These are phyloP conservation scores for Ophiostoma ips DNA, from an alignment of 2,329 filamentous ascomycete species.

Conservation along the genomic window DNA sequence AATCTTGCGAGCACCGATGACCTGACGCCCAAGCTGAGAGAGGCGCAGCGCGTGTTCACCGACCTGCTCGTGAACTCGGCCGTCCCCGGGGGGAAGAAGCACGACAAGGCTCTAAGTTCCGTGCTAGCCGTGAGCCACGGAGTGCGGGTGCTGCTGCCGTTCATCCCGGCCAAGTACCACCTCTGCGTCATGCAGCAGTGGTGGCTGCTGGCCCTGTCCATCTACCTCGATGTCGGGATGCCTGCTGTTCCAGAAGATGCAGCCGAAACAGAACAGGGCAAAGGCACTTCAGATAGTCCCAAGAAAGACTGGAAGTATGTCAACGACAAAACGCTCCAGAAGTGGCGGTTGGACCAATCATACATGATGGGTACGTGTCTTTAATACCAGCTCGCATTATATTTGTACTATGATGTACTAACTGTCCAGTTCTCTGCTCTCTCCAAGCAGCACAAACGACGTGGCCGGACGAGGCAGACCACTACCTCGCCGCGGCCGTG, in stretches of 20 bases:
- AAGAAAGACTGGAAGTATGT: constrained; percentile 67
- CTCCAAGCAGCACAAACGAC: constrained; percentile 61
- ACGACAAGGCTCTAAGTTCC: constrained; percentile 71
- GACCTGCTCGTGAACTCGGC: neutral
- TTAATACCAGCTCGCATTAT: neutral
- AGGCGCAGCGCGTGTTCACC: constrained; percentile 50
- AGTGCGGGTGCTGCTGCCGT: constrained; percentile 68
- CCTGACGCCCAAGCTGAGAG: constrained; percentile 59
- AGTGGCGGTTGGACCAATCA: constrained; percentile 23
- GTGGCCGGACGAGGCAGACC: constrained; percentile 56
- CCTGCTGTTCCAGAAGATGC: constrained; percentile 58
- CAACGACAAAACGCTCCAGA: constrained; percentile 41
- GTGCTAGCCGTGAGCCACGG: constrained; percentile 78
- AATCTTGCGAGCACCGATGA: constrained; percentile 29
- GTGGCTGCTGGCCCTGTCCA: constrained; percentile 70
- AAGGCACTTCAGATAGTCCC: constrained; percentile 35
- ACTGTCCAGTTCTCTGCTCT: constrained; percentile 47
- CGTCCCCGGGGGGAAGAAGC: constrained; percentile 37
- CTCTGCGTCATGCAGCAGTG: constrained; percentile 65
- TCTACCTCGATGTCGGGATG: constrained; percentile 63
- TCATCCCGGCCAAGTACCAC: constrained; percentile 61
- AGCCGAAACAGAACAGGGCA: no score
- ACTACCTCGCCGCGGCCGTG: constrained; percentile 54
- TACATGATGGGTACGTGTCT: constrained; percentile 59
- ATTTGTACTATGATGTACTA: neutral